These are phyloP conservation scores for Torulaspora indica DNA, from an alignment of 805 yeast genomes.

Conservation along the genomic window DNA sequence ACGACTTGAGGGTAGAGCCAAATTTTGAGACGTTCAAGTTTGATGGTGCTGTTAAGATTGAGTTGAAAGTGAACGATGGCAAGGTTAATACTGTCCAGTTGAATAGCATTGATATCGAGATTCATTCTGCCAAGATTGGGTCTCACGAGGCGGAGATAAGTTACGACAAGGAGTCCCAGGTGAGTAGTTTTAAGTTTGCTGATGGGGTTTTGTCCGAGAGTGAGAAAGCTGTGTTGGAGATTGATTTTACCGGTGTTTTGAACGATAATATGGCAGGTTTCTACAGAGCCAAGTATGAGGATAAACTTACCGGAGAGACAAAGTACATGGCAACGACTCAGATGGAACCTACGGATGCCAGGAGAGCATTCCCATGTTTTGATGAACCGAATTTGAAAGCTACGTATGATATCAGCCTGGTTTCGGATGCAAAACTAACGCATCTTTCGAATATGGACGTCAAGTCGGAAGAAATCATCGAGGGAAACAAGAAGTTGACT, in stretches of 20 bases:
- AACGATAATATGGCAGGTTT: conserved; percentile 81
- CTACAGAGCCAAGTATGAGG: conserved; percentile 62
- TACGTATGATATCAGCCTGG: conserved; percentile 57
- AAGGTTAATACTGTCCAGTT: conserved; percentile 45
- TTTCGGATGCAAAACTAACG: conserved; percentile 51
- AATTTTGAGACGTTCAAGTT: conserved; percentile 54
- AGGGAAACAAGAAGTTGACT: conserved; percentile 47
- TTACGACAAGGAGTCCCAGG: conserved; percentile 54
- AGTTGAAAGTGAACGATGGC: conserved; percentile 47
- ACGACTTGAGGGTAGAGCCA: conserved; percentile 64
- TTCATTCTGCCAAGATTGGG: conserved; percentile 45
- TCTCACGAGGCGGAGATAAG: conserved; percentile 39
- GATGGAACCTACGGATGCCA: conserved; percentile 82
- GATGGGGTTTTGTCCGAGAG: conserved; percentile 34
- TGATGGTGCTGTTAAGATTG: conserved; percentile 51
- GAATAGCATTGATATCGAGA: conserved; percentile 62
- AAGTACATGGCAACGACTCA: conserved; percentile 79
- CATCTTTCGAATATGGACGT: conserved; percentile 70
- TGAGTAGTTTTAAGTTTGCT: conserved; percentile 55
- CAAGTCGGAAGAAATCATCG: conserved; percentile 43
- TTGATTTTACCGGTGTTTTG: conserved; percentile 57
- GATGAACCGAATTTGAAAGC: conserved; percentile 84
- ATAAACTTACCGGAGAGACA: conserved; percentile 53
- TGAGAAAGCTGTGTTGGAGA: conserved; percentile 42
- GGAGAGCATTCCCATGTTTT: conserved; percentile 82